Evolutionary conservation across 2,329 filamentous ascomycete species (phyloP), one percentile per base, ranked within the genome.

Genomic region (Penicillium sp.): DNA sequence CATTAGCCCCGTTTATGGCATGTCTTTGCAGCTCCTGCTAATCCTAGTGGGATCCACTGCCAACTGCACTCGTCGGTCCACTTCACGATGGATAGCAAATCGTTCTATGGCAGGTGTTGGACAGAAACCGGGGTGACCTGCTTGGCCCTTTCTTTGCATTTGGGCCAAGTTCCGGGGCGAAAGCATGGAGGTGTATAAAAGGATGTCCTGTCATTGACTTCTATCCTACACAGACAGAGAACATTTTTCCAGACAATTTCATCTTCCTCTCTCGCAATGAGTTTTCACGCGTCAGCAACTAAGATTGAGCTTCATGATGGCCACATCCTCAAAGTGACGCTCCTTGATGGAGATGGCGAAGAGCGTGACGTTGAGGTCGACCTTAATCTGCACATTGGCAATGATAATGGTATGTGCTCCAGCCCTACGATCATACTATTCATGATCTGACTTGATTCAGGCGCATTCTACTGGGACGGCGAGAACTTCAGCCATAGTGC

Each of bases 311-410:
- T 77, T 47, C 71, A 74, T 32, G 67, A 76, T 48, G 66, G 64
- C 47, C 66, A 71, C 57, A 68, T 72, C 50, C 73, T 77, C 41
- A 58, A 48, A 16, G 71, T 67, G 41, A 46, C 55, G 31, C 68
- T 73, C 32, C 52, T 42, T 11, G 65, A 65, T 34, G 61, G 41
- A 2, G 56, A 70, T 4, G 73, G 70, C 28, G 65, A 74, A 0
- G 57, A 54, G 35, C 50, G 66, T 16, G 68, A 76, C 15, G 52
- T 66, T 9, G 59, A 67, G 52, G 52, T 75, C 35, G 62, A 77
- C 52, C 67, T 78, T 42, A 69, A 78, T 60, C 32, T 62, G 2
- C 53, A 60, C 51, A 62, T 78, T 32, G 74, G 75, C 23, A 78
- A 78, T 62, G 45, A 68, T 34, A 53, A 76, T 41, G 75, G 74